Evolutionary conservation across 2,329 filamentous ascomycete species (phyloP).

Genomic region (Sporothrix phasma): DNA sequence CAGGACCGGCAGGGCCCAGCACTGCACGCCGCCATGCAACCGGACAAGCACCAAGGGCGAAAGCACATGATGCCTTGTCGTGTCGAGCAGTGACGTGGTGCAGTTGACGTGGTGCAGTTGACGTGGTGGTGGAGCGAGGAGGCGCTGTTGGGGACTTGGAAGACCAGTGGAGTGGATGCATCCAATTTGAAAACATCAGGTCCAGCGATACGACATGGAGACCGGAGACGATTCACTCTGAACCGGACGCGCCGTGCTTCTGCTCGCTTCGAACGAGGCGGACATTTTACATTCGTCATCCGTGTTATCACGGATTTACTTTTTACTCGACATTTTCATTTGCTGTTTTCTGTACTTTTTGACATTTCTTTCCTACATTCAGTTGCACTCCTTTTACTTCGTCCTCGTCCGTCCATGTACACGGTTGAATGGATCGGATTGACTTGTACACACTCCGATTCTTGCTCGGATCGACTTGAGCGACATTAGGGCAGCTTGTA

Average conservation of each 20-base stretch:
- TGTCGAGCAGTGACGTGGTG: too few species aligned
- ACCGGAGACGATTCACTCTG: not conserved
- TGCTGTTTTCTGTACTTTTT: not conserved
- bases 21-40: not conserved
- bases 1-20: not conserved
- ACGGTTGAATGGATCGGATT: too few species aligned
- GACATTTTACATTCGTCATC: slow-evolving; percentile 1
- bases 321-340: not conserved
- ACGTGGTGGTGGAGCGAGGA: too few species aligned
- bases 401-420: not conserved
- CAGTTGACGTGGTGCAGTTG: too few species aligned
- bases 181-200: not conserved
- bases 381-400: not conserved
- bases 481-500: not conserved
- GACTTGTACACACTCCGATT: too few species aligned
- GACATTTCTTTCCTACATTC: not conserved
- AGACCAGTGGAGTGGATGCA: too few species aligned
- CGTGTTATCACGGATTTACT: not conserved
- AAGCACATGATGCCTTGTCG: not conserved
- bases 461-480: too few species aligned
- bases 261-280: too few species aligned
- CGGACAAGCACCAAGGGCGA: not conserved
- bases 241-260: not conserved
- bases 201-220: not conserved
- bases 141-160: too few species aligned